Percentiles rank a stretch among this genome's conserved stretches.
Evolutionary conservation across 148 eudicot genomes (phyloP).

Genomic region (Cornus florida): DNA sequence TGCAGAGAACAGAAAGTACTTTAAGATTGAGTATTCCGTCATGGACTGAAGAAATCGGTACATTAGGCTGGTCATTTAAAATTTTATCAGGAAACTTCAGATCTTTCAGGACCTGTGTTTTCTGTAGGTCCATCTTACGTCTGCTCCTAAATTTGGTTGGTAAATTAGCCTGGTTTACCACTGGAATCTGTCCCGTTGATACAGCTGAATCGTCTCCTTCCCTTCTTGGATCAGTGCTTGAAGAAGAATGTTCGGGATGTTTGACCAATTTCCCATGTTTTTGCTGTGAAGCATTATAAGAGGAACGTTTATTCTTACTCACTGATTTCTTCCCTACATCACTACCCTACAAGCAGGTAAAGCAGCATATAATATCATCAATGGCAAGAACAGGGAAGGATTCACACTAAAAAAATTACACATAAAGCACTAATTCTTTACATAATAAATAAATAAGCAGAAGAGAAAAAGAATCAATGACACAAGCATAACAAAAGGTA

Average conservation of each 20-base stretch:
- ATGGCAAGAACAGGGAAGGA: neutral
- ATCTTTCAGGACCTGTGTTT: constrained; percentile 43
- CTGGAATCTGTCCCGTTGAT: constrained; percentile 50
- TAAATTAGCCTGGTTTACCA: constrained; percentile 35
- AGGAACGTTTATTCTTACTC: constrained; percentile 47
- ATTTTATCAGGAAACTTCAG: constrained; percentile 34
- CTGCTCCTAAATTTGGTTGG: constrained; percentile 66
- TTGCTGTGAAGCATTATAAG: constrained; percentile 52
- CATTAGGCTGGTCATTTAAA: constrained; percentile 35
- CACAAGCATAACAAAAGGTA: neutral
- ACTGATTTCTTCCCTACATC: constrained; percentile 47
- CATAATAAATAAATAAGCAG: neutral
- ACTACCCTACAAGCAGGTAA: constrained; percentile 39
- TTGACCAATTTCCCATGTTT: constrained; percentile 46
- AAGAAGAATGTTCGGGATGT: constrained; percentile 63
- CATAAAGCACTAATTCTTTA: no score
- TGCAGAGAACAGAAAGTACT: neutral
- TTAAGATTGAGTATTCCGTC: constrained; percentile 38
- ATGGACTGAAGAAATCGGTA: constrained; percentile 29
- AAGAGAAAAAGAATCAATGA: neutral
- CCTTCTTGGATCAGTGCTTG: constrained; percentile 61
- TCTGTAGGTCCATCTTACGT: constrained; percentile 59
- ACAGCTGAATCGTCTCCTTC: constrained; percentile 72
- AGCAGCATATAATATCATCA: neutral
- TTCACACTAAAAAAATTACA: no score